These are phyloP conservation scores for Mycena epipterygia DNA, from an alignment of 768 basidiomycete species.

Conservation along the genomic window DNA sequence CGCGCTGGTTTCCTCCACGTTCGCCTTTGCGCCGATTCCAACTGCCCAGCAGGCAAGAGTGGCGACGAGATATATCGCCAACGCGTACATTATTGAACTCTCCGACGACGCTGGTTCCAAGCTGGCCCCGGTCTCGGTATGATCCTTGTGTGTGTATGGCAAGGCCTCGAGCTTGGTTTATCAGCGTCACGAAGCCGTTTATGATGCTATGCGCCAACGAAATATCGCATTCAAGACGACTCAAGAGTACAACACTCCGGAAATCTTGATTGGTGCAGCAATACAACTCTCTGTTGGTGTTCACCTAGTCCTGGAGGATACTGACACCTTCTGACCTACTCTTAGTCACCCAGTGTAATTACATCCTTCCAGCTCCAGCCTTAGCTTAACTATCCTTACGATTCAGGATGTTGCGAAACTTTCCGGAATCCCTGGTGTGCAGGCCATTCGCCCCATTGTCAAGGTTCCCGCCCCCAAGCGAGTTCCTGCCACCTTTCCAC, in stretches of 20 bases:
- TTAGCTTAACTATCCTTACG: not conserved
- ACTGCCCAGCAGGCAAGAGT: constrained; percentile 22
- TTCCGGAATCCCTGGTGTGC: constrained; percentile 49
- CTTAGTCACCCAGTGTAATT: constrained; percentile 21
- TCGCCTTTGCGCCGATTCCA: constrained; percentile 17
- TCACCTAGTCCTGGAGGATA: not conserved
- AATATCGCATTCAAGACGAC: constrained; percentile 44
- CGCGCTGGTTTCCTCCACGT: constrained; percentile 8
- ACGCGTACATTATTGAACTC: constrained; percentile 27
- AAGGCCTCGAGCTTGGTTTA: not conserved
- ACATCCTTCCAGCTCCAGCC: not conserved
- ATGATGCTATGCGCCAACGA: constrained; percentile 43
- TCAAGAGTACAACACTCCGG: constrained; percentile 52
- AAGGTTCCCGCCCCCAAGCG: constrained; percentile 44
- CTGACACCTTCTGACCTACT: not conserved
- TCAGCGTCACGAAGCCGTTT: constrained; percentile 52
- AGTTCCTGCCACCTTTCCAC: not conserved
- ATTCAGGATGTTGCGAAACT: constrained; percentile 52
- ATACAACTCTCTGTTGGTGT: constrained; percentile 48
- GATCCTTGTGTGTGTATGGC: not conserved
- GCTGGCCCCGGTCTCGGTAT: constrained; percentile 15
- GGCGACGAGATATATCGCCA: constrained; percentile 20
- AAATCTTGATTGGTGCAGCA: constrained; percentile 57
- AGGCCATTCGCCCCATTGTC: constrained; percentile 56
- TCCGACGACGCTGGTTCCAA: constrained; percentile 3